Percentiles rank a stretch among this genome's conserved stretches.
Evolutionary conservation across 1,139 yeast species (phyloP).

Genomic region (Blastobotrys buckinghamii): DNA sequence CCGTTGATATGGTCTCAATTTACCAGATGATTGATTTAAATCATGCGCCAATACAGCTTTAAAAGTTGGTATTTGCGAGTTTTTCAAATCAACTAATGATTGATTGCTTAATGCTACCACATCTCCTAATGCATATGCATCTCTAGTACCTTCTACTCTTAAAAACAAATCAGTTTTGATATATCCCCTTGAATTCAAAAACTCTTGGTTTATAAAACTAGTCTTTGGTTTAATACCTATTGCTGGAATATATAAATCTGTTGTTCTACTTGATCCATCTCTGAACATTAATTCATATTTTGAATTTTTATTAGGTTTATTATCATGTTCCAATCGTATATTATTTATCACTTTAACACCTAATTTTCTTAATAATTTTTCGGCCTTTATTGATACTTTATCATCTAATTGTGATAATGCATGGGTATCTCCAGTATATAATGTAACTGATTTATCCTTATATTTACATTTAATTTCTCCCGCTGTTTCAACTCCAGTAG

Average conservation of each 20-base stretch:
- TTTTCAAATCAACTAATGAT: constrained; percentile 18
- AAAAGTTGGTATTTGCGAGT: constrained; percentile 14
- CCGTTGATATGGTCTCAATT: background rate
- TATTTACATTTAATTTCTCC: constrained; percentile 45
- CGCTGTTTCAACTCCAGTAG: constrained; percentile 87
- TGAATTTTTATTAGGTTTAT: constrained; percentile 5
- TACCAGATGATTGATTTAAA: background rate
- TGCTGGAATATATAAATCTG: constrained; percentile 21
- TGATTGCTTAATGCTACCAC: constrained; percentile 15
- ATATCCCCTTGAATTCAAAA: constrained; percentile 18
- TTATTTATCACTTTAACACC: constrained; percentile 22
- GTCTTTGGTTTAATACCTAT: constrained; percentile 25
- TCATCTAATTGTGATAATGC: constrained; percentile 21
- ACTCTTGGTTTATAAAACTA: constrained; percentile 18
- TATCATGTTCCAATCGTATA: constrained; percentile 12
- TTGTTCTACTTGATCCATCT: constrained; percentile 15
- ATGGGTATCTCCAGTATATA: constrained; percentile 22
- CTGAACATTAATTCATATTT: background rate
- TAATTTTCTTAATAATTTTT: constrained; percentile 16
- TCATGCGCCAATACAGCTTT: constrained; percentile 18
- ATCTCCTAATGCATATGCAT: constrained; percentile 28
- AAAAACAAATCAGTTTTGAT: constrained; percentile 21
- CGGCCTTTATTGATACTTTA: constrained; percentile 10
- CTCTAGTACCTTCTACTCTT: constrained; percentile 20
- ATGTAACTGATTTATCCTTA: constrained; percentile 20